These are phyloP conservation scores for Ophiostoma piceae DNA, from an alignment of 2,329 filamentous ascomycete species.

Conservation along the genomic window DNA sequence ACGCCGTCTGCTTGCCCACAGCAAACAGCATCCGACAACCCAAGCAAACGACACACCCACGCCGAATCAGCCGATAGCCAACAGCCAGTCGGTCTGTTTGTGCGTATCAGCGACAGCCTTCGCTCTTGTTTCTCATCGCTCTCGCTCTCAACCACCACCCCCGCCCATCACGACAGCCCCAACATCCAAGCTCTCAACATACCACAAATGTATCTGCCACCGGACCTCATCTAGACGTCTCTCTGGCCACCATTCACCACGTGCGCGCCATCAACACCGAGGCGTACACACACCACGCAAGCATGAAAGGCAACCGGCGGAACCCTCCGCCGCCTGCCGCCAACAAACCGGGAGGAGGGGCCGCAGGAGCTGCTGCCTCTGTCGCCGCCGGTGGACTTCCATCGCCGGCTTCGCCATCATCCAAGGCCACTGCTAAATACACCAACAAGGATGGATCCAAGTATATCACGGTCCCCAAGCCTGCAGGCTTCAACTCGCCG, in stretches of 20 bases:
- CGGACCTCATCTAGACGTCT: conserved; percentile 4
- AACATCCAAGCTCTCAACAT: not conserved
- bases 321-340: conserved; percentile 29
- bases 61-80: not conserved
- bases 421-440: conserved; percentile 54
- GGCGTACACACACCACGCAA: conserved; percentile 15
- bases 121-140: not conserved
- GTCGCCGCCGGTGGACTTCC: conserved; percentile 19
- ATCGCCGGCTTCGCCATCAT: conserved; percentile 46
- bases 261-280: not conserved
- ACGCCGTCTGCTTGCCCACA: not conserved
- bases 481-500: conserved; percentile 42
- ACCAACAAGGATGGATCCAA: conserved; percentile 65
- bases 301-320: conserved; percentile 37
- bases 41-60: not conserved
- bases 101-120: not conserved
- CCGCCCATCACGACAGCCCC: not conserved
- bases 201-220: conserved; percentile 21
- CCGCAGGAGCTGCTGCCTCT: conserved; percentile 7
- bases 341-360: not conserved
- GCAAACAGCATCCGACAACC: not conserved
- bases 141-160: not conserved
- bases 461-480: conserved; percentile 61
- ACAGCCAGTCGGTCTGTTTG: not conserved
- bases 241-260: not conserved